Percentiles rank a stretch among this genome's conserved stretches.
Conservation (phyloP, 441 rosid genomes). For the Populus hybrid region DNA sequence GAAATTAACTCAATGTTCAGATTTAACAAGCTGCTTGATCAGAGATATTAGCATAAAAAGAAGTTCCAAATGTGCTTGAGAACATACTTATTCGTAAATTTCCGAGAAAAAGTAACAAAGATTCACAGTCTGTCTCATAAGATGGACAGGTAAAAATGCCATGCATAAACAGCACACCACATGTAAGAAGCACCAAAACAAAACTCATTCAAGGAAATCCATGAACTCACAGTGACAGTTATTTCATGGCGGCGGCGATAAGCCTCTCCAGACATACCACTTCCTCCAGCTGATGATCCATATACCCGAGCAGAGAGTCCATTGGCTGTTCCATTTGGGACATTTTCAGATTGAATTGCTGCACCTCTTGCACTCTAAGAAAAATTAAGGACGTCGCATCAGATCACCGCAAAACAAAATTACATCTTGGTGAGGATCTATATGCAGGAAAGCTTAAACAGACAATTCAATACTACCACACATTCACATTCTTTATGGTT, state of each 20-base stretch:
- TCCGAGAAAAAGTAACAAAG: not conserved
- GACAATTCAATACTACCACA: not conserved
- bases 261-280: constrained; percentile 56
- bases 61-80: not conserved
- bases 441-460: not conserved
- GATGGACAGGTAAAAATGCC: not conserved
- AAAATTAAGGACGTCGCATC: constrained; percentile 3
- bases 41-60: not conserved
- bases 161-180: not conserved
- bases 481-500: not conserved
- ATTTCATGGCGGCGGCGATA: constrained; percentile 86
- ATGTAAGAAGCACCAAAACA: not conserved
- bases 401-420: not conserved
- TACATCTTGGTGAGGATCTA: not conserved
- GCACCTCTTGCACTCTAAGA: constrained; percentile 43
- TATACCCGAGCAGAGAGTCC: constrained; percentile 49
- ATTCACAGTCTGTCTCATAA: not conserved
- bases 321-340: constrained; percentile 41
- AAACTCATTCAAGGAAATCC: not conserved
- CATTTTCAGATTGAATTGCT: constrained; percentile 38
- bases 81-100: not conserved
- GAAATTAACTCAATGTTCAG: not conserved
- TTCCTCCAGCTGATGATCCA: constrained; percentile 43
- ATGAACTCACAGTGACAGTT: constrained; percentile 63
- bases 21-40: not conserved